These are phyloP conservation scores for Tolypocladium ovalisporum DNA, from an alignment of 2,329 filamentous ascomycete species.

Conservation along the genomic window DNA sequence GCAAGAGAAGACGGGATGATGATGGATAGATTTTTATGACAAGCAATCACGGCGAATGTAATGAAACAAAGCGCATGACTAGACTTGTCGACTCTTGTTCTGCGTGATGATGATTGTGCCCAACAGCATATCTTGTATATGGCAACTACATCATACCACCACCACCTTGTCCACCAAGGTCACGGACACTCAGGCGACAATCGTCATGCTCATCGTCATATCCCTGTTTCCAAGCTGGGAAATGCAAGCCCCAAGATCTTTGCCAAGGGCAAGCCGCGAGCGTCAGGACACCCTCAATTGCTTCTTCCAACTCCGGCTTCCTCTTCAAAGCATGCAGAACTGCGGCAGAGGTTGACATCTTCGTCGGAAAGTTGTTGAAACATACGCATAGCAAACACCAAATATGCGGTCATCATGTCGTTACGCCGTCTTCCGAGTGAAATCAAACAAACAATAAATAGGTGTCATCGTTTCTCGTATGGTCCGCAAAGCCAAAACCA, in stretches of 20 bases:
- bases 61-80: background rate
- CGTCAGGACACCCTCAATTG: background rate
- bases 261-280: too few relatives aligned
- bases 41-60: background rate
- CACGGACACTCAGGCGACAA: background rate
- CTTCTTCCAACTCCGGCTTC: background rate
- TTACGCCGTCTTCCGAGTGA: background rate
- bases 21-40: background rate
- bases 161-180: background rate
- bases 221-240: background rate
- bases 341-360: background rate
- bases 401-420: background rate
- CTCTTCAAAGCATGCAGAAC: background rate
- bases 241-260: background rate
- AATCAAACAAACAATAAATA: background rate
- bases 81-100: background rate
- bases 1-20: background rate
- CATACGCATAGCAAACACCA: too few relatives aligned
- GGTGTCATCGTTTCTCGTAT: background rate
- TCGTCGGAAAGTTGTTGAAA: background rate
- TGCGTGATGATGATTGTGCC: background rate
- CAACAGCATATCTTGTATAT: background rate
- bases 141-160: too few relatives aligned
- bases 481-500: background rate
- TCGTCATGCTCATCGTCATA: background rate